These are phyloP conservation scores for Magnusiomyces tetraspermus DNA, from an alignment of 1,139 yeast species.

Conservation along the genomic window DNA sequence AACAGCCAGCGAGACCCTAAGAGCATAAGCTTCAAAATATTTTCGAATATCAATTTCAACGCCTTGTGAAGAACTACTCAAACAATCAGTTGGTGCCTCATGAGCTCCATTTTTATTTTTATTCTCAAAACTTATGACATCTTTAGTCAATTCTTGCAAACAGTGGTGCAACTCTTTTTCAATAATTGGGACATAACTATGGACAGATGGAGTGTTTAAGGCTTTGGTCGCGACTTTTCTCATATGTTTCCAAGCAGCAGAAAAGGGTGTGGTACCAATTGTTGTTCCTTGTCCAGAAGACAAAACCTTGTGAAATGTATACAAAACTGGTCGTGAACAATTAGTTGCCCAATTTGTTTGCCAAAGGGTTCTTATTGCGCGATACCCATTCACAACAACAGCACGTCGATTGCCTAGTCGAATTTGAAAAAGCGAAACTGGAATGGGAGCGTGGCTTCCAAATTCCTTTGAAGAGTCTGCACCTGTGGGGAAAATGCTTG, in stretches of 20 bases:
- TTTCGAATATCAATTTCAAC: slow-evolving; percentile 38
- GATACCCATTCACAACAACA: slow-evolving; percentile 56
- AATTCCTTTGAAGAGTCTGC: slow-evolving; percentile 26
- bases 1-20: slow-evolving; percentile 34
- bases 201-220: slow-evolving; percentile 36
- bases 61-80: too few relatives aligned
- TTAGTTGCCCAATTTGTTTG: slow-evolving; percentile 42
- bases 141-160: not conserved
- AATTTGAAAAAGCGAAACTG: slow-evolving; percentile 45
- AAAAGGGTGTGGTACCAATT: slow-evolving; percentile 68
- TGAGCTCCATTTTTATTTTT: too few relatives aligned
- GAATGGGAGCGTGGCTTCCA: slow-evolving; percentile 21
- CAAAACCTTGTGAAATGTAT: slow-evolving; percentile 60
- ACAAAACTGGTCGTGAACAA: slow-evolving; percentile 57
- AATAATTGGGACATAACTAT: slow-evolving; percentile 34
- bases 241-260: slow-evolving; percentile 43
- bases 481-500: not conserved
- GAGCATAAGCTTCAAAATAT: slow-evolving; percentile 44
- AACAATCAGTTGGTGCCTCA: too few relatives aligned
- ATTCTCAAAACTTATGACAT: not conserved
- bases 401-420: slow-evolving; percentile 49
- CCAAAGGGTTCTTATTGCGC: slow-evolving; percentile 49
- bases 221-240: slow-evolving; percentile 47
- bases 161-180: slow-evolving; percentile 36
- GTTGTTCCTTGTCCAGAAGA: slow-evolving; percentile 53